These are phyloP conservation scores for Conoideocrella luteorostrata DNA, from an alignment of 2,329 filamentous ascomycete species.

Conservation along the genomic window DNA sequence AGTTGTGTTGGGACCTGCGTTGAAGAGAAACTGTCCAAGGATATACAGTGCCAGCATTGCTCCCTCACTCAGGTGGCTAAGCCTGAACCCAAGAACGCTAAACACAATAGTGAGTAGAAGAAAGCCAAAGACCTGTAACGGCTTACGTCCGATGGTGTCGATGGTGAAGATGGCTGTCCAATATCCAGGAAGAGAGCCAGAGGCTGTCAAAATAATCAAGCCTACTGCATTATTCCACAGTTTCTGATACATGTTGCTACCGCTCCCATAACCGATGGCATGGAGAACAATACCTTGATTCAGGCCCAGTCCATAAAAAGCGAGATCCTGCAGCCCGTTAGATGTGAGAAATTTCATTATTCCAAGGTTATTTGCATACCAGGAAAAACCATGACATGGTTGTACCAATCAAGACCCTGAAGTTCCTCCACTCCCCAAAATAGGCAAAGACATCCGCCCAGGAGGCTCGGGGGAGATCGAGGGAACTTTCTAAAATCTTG, in stretches of 20 bases:
- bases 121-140: slow-evolving; percentile 63
- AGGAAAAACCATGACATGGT: slow-evolving; percentile 79
- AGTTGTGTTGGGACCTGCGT: slow-evolving; percentile 59
- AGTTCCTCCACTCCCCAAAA: slow-evolving; percentile 63
- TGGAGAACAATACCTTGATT: slow-evolving; percentile 67
- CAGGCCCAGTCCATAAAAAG: slow-evolving; percentile 65
- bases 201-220: slow-evolving; percentile 70
- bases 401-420: slow-evolving; percentile 67
- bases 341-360: too few relatives aligned
- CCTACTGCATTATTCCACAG: slow-evolving; percentile 69
- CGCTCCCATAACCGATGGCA: slow-evolving; percentile 64
- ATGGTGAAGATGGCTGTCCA: slow-evolving; percentile 69
- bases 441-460: slow-evolving; percentile 62
- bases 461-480: slow-evolving; percentile 62
- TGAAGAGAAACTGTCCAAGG: slow-evolving; percentile 60
- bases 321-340: slow-evolving; percentile 45
- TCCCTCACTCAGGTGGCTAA: slow-evolving; percentile 39
- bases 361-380: too few relatives aligned
- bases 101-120: slow-evolving; percentile 55
- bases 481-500: slow-evolving; percentile 42
- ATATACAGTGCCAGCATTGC: slow-evolving; percentile 56
- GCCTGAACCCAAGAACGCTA: slow-evolving; percentile 55
- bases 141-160: slow-evolving; percentile 70
- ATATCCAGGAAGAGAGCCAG: slow-evolving; percentile 73
- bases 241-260: slow-evolving; percentile 57